Conservation (phyloP, 2,329 filamentous ascomycete genomes). For the Ophiognomonia clavigignenti-juglandacearum region DNA sequence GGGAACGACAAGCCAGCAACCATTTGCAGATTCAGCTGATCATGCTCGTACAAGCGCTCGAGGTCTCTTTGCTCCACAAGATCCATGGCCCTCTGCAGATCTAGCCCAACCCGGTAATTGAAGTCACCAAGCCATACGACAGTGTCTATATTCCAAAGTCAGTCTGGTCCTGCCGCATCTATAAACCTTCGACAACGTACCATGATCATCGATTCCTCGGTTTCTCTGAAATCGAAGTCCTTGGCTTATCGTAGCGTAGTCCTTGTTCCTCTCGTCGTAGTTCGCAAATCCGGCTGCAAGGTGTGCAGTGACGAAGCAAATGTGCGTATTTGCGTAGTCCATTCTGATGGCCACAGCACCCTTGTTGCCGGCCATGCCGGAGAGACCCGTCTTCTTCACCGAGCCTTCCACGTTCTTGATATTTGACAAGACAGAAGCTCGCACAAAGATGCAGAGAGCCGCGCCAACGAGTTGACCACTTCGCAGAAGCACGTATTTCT, state of each 20-base stretch:
- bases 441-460: conserved; percentile 87
- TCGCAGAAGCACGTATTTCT: conserved; percentile 82
- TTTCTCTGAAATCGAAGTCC: conserved; percentile 90
- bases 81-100: conserved; percentile 70
- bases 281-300: conserved; percentile 93
- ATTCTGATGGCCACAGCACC: conserved; percentile 94
- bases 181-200: conserved; percentile 32
- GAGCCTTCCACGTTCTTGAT: conserved; percentile 97
- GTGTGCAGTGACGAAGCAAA: conserved; percentile 96
- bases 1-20: conserved; percentile 83
- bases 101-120: conserved; percentile 91
- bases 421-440: conserved; percentile 65
- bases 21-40: conserved; percentile 97
- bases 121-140: conserved; percentile 97
- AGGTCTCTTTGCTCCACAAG: conserved; percentile 70
- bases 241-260: conserved; percentile 83
- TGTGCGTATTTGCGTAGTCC: conserved; percentile 85
- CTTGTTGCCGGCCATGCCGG: conserved; percentile 96
- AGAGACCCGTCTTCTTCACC: conserved; percentile 91
- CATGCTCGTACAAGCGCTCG: conserved; percentile 80
- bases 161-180: conserved; percentile 11
- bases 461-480: conserved; percentile 94
- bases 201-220: conserved; percentile 85
- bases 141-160: conserved; percentile 42
- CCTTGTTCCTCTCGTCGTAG: conserved; percentile 91